Conservation (phyloP, 2,329 filamentous ascomycete genomes). For the Talaromyces sp. region DNA sequence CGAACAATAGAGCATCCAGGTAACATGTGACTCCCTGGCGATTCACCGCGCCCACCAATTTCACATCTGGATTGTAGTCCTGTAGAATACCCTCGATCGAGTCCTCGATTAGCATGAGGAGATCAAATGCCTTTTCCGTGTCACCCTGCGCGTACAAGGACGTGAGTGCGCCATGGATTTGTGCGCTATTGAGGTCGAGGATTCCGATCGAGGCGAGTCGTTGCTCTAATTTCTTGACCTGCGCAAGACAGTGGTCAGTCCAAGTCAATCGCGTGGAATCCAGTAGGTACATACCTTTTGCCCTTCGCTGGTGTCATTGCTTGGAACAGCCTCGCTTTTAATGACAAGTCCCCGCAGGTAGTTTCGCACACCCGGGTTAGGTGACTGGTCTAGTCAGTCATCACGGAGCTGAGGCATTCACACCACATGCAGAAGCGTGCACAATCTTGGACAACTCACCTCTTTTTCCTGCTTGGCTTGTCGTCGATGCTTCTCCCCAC, state of each 20-base stretch:
- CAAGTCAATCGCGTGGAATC: not conserved
- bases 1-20: conserved; percentile 83
- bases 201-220: conserved; percentile 54
- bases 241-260: not conserved
- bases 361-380: conserved; percentile 12
- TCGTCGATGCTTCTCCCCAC: conserved; percentile 33
- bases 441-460: conserved; percentile 26
- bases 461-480: conserved; percentile 32
- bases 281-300: conserved; percentile 30
- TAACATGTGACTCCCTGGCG: conserved; percentile 88
- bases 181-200: conserved; percentile 56
- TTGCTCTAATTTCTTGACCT: conserved; percentile 54
- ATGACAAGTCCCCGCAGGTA: conserved; percentile 32
- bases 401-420: not conserved
- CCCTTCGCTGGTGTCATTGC: conserved; percentile 29
- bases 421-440: not conserved
- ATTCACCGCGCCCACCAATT: conserved; percentile 82
- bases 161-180: conserved; percentile 60
- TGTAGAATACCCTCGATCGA: conserved; percentile 76
- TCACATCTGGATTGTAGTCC: conserved; percentile 67
- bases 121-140: conserved; percentile 68
- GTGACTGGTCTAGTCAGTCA: not conserved
- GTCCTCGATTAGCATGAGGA: conserved; percentile 75
- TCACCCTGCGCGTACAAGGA: conserved; percentile 67
- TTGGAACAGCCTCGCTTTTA: conserved; percentile 22